Evolutionary conservation across 345 rosid genomes (phyloP).

Genomic region (Citrus reticulata): DNA sequence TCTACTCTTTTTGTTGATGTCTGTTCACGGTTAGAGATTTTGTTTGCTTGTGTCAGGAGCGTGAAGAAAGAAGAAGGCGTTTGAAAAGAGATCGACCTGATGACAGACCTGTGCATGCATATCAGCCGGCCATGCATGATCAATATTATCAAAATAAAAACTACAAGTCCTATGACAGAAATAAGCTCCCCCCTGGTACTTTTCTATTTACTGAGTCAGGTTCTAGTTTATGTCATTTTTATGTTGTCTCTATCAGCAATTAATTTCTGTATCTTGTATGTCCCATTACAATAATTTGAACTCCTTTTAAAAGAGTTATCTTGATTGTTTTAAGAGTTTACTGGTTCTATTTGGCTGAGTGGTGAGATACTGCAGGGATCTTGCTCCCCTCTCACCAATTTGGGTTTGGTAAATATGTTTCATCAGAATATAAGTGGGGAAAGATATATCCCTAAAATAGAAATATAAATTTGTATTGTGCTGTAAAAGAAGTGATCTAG

Average conservation of each 20-base stretch:
- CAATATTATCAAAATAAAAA: constrained; percentile 44
- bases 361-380: too few species aligned
- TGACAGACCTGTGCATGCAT: constrained; percentile 45
- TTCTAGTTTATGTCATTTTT: neutral
- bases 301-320: too few species aligned
- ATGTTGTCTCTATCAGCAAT: neutral
- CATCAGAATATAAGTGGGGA: too few species aligned
- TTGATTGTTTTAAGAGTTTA: neutral
- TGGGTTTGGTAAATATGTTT: too few species aligned
- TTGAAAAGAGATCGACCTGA: constrained; percentile 59
- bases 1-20: neutral
- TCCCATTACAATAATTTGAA: neutral
- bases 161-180: constrained; percentile 54
- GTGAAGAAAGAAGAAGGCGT: constrained; percentile 87
- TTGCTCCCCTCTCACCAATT: too few species aligned
- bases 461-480: too few species aligned
- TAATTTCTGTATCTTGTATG: neutral
- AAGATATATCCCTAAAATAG: too few species aligned
- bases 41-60: constrained; percentile 57
- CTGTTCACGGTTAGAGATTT: neutral
- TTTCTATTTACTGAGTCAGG: neutral
- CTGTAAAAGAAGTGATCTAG: too few species aligned
- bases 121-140: constrained; percentile 52
- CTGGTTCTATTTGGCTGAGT: too few species aligned
- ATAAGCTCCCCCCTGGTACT: constrained; percentile 84